Evolutionary conservation across 2,329 filamentous ascomycete species (phyloP).

Genomic region (Trichophyton verrucosum): DNA sequence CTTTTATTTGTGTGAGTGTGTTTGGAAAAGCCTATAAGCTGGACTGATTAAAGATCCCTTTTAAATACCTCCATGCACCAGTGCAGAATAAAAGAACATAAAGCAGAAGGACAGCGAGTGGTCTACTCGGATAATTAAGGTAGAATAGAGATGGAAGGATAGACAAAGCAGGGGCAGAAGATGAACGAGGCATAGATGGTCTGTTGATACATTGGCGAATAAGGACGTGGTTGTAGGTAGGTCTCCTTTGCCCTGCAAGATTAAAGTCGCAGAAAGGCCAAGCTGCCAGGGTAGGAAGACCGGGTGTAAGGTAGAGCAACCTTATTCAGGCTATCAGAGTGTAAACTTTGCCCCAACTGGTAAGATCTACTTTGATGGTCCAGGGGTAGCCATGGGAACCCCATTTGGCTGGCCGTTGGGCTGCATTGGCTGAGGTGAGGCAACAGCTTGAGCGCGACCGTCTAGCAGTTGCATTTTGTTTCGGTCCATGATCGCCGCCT

Average conservation of each 20-base stretch:
- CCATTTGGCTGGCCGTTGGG: neutral
- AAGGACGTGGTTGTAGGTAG: neutral
- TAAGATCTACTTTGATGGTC: neutral
- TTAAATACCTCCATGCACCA: neutral
- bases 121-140: neutral
- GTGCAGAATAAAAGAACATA: neutral
- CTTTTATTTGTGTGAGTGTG: neutral
- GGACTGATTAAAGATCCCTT: neutral
- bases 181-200: neutral
- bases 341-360: neutral
- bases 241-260: neutral
- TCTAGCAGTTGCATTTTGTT: slow-evolving; percentile 28
- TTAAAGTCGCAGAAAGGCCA: neutral
- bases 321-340: neutral
- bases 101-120: neutral
- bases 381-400: slow-evolving; percentile 2
- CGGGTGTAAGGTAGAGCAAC: neutral
- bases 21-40: neutral
- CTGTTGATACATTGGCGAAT: neutral
- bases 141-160: neutral
- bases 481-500: slow-evolving; percentile 28
- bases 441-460: slow-evolving; percentile 22
- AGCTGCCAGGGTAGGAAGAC: too few relatives aligned
- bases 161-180: neutral
- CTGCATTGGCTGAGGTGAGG: slow-evolving; percentile 24